Base-by-base conservation (phyloP, 2,329 filamentous ascomycete genomes). In the Diaporthe destruens region DNA sequence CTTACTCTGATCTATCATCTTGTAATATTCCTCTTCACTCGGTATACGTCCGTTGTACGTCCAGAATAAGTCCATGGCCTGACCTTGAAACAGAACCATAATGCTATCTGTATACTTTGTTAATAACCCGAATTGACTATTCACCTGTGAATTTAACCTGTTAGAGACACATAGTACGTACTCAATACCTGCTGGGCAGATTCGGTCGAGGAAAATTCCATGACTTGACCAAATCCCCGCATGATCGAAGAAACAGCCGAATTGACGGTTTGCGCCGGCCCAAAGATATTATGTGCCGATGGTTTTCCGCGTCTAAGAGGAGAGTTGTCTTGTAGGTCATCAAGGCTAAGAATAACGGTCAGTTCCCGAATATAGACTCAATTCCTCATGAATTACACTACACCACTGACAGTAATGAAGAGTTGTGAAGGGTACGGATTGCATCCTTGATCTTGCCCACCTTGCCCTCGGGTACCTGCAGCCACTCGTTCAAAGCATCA, bases 291-390 rank as follows among this genome's bases (percentile, higher is more conserved):
- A 25, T 66, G 61, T 2, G 44, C 23, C 4, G 61, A 20, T 7
- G 61, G 61, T 53, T 34, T 53, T 3, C 61, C 61, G 1, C 61
- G 44, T 23, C 61, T 23, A 7, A 66, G 61, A 16, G 61, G 44
- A 16, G 61, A 66, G 20, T 66, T 66, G 47, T 66, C 61, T 18
- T 66, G 44, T 11, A 66, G 20, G n/a, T 66, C 61, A 8, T 66
- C 61, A 11, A 66, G 61, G 6, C 61, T 66, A 51, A 12, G 6
- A 34, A 32, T 32, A 1, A 32, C 36, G 0, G 42, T 65, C n/a
- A 66, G 25, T 34, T 51, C 12, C 39, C 4, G 11, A 14, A 42
- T 16, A 42, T 11, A 42, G 14, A 42, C 14, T 12, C 9, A 36
- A 12, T 16, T 16, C 39, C 5, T 14, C 39, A 14, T 16, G 14